Evolutionary conservation across 2,329 filamentous ascomycete genomes (phyloP).

Genomic region (Zymoseptoria brevis): DNA sequence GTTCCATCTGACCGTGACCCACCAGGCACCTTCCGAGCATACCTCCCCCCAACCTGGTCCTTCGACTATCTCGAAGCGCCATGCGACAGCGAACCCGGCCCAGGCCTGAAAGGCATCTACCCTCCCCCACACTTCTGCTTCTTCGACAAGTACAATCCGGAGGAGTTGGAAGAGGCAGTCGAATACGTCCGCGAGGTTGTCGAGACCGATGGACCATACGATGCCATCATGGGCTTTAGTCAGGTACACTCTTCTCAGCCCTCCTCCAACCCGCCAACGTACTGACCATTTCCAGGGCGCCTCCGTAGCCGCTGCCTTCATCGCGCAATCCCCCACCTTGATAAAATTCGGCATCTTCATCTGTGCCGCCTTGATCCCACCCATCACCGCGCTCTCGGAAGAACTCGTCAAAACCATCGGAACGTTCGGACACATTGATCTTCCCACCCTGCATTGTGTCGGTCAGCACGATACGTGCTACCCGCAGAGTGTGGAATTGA

Average conservation of each 20-base stretch:
- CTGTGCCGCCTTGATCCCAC: conserved; percentile 1
- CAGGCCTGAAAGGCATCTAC: conserved; percentile 2
- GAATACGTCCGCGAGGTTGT: conserved; percentile 3
- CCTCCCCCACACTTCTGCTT: conserved; percentile 3
- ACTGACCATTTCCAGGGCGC: background rate
- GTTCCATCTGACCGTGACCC: background rate
- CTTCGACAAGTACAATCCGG: conserved; percentile 1
- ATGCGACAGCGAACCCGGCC: conserved; percentile 1
- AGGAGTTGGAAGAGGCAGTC: conserved; percentile 1
- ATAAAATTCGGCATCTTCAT: conserved; percentile 5
- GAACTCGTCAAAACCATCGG: conserved; percentile 1
- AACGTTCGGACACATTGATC: conserved; percentile 1
- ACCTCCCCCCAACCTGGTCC: background rate
- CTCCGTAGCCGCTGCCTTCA: background rate
- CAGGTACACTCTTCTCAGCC: background rate
- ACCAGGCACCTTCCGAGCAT: conserved; percentile 1
- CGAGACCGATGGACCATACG: conserved; percentile 4
- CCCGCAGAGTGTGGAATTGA: background rate
- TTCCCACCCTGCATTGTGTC: conserved; percentile 3
- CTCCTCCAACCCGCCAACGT: background rate
- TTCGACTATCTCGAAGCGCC: conserved; percentile 3
- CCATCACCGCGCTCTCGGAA: background rate
- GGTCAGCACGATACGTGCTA: conserved; percentile 1
- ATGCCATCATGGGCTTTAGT: conserved; percentile 4
- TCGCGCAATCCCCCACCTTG: background rate